These are phyloP conservation scores for Panaeolus papilionaceus DNA, from an alignment of 768 basidiomycete genomes.

Conservation along the genomic window DNA sequence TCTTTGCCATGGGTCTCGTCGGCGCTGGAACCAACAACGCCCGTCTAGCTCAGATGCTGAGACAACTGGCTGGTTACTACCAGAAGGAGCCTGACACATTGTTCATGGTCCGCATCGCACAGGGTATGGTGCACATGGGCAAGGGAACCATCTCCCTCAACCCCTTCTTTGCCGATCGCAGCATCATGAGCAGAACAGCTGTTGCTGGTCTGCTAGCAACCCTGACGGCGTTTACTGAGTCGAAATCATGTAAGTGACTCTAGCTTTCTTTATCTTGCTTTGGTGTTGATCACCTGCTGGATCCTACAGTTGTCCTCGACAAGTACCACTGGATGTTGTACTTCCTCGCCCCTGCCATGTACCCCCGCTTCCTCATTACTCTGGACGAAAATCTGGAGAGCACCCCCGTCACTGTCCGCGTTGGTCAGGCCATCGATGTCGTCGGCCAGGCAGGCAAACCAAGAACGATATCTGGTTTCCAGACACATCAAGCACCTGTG, in stretches of 20 bases:
- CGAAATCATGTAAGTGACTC: constrained; percentile 82
- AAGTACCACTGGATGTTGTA: constrained; percentile 99
- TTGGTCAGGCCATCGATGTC: constrained; percentile 97
- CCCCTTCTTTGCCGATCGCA: constrained; percentile 94
- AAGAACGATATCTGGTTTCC: constrained; percentile 96
- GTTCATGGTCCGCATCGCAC: constrained; percentile 95
- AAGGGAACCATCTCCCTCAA: constrained; percentile 98
- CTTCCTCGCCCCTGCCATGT: constrained; percentile 96
- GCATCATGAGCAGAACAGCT: constrained; percentile 87
- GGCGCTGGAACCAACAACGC: constrained; percentile 99
- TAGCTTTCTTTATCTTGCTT: constrained; percentile 5
- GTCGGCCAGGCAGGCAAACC: constrained; percentile 98
- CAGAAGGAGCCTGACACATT: constrained; percentile 96
- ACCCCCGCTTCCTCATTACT: constrained; percentile 97
- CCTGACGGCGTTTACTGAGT: constrained; percentile 91
- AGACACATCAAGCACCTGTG: constrained; percentile 97
- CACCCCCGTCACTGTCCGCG: constrained; percentile 90
- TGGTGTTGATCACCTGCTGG: constrained; percentile 9
- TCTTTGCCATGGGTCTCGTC: constrained; percentile 98
- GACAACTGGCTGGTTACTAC: constrained; percentile 98
- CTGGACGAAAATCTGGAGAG: constrained; percentile 90
- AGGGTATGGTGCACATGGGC: constrained; percentile 99
- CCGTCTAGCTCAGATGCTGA: constrained; percentile 94
- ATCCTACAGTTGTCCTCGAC: constrained; percentile 80
- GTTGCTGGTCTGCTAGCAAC: constrained; percentile 90